Evolutionary conservation across 148 eudicot genomes (phyloP).

Genomic region (Camellia japonica): DNA sequence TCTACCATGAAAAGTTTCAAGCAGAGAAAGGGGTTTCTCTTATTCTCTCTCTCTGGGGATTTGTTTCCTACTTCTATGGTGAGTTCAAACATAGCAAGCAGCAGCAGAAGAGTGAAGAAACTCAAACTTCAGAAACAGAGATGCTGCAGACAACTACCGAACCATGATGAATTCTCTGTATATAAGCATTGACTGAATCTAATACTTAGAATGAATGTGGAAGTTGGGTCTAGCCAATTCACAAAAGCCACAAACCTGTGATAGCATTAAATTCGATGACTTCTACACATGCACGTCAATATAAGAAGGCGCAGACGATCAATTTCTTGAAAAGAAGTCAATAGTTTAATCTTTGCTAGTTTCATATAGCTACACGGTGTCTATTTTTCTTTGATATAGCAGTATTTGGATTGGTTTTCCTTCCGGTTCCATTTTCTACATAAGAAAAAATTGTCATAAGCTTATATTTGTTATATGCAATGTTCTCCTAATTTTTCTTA

Average conservation of each 20-base stretch:
- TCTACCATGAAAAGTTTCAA: conserved; percentile 45
- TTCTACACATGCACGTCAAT: neutral
- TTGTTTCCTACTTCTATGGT: conserved; percentile 42
- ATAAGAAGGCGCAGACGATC: no score
- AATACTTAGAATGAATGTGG: neutral
- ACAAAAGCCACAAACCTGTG: neutral
- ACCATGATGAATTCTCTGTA: neutral
- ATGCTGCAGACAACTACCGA: neutral
- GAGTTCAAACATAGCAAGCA: neutral
- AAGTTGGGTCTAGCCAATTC: neutral
- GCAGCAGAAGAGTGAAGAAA: neutral
- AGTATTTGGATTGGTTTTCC: neutral
- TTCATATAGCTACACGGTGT: neutral
- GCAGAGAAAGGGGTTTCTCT: conserved; percentile 48
- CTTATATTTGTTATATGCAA: no score
- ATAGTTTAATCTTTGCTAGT: neutral
- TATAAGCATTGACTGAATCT: neutral
- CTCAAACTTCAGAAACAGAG: neutral
- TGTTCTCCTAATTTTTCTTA: no score
- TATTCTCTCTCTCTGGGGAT: conserved; percentile 52
- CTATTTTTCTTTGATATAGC: neutral
- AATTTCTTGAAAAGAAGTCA: neutral
- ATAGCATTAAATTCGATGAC: neutral
- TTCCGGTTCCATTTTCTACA: no score
- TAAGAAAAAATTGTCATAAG: no score